Evolutionary conservation across 306 rosid species (phyloP), one percentile per base, ranked within the genome.

Genomic region (Corylus americana): DNA sequence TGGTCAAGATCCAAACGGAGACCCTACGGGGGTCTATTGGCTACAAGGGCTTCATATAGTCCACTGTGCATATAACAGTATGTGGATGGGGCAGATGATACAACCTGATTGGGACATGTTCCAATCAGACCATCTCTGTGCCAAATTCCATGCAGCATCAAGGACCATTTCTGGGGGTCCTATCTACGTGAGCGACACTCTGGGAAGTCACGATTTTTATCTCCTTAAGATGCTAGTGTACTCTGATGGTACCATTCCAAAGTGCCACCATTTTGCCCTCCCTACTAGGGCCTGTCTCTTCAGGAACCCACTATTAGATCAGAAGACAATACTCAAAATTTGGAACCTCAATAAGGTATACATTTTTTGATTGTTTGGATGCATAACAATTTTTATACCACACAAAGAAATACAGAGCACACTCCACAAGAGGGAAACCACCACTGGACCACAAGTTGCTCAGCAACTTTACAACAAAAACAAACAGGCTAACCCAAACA

Each of bases 81-180:
- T 94, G 88, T 94, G 98, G 98, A 92, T 89, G 88, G 97, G 98
- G 53, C 93, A 92, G 61, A 87, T 94, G 55, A 89, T 89, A 79
- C 97, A 87, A 2, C 97, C 97, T 1, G 97, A 94, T 81, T 92
- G 97, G 98, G 97, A 92, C 76, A 94, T 92, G 97, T 94, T 94
- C 85, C 97, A 91, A 67, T 91, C 97, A 20, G 94, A 91, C 50
- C 93, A 89, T 83, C 44, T 76, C 2, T 94, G 97, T 78, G 94
- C 94, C 81, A 90, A 89, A 71, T 94, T 83, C 57, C 98, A 94
- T 74, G 98, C 96, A 14, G 97, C 90, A 59, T 92, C 98, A n/a
- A 87, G 97, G 78, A 94, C 97, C 44, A 91, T 92, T 53, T 89
- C 88, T 78, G 97, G 97, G 0, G 97, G 97, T 77, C 94, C 97